Base-by-base conservation (phyloP, 2,329 filamentous ascomycete species). In the Fusarium sp. region DNA sequence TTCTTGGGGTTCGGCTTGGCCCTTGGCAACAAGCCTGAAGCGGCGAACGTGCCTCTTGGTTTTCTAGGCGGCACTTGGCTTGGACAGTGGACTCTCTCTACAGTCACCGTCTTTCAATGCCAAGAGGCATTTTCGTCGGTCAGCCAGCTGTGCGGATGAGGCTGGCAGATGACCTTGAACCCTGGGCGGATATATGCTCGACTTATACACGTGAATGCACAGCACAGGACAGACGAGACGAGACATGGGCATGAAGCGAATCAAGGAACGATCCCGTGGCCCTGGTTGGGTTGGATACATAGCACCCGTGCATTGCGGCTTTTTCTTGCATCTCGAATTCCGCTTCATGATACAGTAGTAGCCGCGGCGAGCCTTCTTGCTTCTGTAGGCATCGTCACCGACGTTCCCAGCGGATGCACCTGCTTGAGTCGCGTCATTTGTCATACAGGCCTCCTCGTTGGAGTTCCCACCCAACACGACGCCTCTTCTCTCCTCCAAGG, bases 81-180 rank as follows among this genome's bases (percentile, higher is more conserved):
- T 69, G 53, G 35, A 36, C n/a, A 33, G 27, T 42, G 40, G 17
- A 6, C 29, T 20, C 27, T 51, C 29, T 20, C 27, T 51, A 27
- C 27, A 51, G 46, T 49, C 16, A 49, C 46, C 46, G 24, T 51
- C 46, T 42, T 38, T 51, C 44, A 29, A 29, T 31, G 46, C 46
- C 46, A 33, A 42, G 14, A 42, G 36, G 16, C 29, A 42, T 56
- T 55, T 20, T 49, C 29, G 44, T n/a, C 49, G 3, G 46, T 42
- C 56, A 35, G 31, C 38, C 20, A 56, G 20, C 55, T 53, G 42
- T 8, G 22, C 22, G 14, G 42, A 46, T 46, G 42, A 46, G 27
- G 51, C 51, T 53, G 56, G 58, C 61, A 71, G 67, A 61, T 66
- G 67, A 72, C 61, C 61, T 57, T 24, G 35, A 42, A 51, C 44